These are phyloP conservation scores for Xylaria sp. DNA, from an alignment of 2,329 filamentous ascomycete species.

Conservation along the genomic window DNA sequence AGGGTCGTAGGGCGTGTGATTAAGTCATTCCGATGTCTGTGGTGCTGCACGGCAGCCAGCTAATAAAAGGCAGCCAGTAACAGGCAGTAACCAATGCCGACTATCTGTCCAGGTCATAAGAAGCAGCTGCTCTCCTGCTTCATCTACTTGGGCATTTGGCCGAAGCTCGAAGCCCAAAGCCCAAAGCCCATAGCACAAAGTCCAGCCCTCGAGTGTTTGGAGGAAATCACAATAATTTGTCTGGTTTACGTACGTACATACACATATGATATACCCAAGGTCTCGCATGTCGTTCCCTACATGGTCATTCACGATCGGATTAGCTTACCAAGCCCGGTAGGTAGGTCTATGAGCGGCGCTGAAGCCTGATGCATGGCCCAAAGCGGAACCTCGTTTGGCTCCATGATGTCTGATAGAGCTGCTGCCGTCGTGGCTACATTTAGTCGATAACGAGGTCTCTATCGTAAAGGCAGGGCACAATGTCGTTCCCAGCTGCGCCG, in stretches of 20 bases:
- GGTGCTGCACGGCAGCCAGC: not conserved
- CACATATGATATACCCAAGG: not conserved
- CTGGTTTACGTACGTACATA: not conserved
- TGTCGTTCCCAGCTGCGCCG: not conserved
- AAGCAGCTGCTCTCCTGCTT: not conserved
- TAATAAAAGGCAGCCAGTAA: no score
- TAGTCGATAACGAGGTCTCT: constrained; percentile 6
- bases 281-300: not conserved
- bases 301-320: not conserved
- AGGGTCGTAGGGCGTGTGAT: constrained; percentile 3
- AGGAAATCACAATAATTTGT: not conserved
- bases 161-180: not conserved
- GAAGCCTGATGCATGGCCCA: not conserved
- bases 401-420: not conserved
- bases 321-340: not conserved
- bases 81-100: not conserved
- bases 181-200: no score
- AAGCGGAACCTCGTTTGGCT: not conserved
- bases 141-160: not conserved
- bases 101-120: not conserved
- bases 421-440: not conserved
- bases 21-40: not conserved
- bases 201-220: not conserved
- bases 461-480: constrained; percentile 16
- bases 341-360: not conserved